A percentile compares a stretch with the other conserved stretches of the same genome.
Conservation (phyloP, 179 eudicot genomes). For the Silene vulgaris region DNA sequence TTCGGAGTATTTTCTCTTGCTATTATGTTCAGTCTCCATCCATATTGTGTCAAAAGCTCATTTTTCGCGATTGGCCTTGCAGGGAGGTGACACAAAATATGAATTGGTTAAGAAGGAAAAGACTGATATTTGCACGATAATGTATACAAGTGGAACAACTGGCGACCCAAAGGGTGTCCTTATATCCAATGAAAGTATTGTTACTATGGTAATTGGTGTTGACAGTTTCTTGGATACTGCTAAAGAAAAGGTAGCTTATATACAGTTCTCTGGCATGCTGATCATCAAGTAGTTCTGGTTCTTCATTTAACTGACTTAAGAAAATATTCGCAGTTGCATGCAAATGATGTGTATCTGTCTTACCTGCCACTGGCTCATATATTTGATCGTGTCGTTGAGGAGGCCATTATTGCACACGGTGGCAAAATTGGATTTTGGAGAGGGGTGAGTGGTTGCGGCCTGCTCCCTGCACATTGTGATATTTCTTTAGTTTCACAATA, state of each 20-base stretch:
- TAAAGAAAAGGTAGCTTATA: constrained; percentile 49
- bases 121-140: constrained; percentile 79
- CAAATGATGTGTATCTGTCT: constrained; percentile 66
- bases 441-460: constrained; percentile 51
- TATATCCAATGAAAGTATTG: constrained; percentile 72
- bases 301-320: constrained; percentile 8
- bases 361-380: constrained; percentile 96
- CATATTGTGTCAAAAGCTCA: not conserved
- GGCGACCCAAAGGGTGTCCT: constrained; percentile 94
- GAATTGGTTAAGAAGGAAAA: constrained; percentile 56
- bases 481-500: constrained; percentile 3
- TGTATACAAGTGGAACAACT: constrained; percentile 97
- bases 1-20: not conserved
- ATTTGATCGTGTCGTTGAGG: constrained; percentile 87
- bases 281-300: constrained; percentile 8
- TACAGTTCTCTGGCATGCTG: not conserved
- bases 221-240: constrained; percentile 44
- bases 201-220: constrained; percentile 66
- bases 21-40: not conserved
- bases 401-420: constrained; percentile 62
- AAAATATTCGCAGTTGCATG: constrained; percentile 44
- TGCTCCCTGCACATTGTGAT: not conserved
- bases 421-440: constrained; percentile 94
- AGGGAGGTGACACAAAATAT: constrained; percentile 59
- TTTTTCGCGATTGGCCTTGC: constrained; percentile 19